Base-by-base conservation (phyloP, 495 filamentous ascomycete species). In the Penicillium pancosmium region DNA sequence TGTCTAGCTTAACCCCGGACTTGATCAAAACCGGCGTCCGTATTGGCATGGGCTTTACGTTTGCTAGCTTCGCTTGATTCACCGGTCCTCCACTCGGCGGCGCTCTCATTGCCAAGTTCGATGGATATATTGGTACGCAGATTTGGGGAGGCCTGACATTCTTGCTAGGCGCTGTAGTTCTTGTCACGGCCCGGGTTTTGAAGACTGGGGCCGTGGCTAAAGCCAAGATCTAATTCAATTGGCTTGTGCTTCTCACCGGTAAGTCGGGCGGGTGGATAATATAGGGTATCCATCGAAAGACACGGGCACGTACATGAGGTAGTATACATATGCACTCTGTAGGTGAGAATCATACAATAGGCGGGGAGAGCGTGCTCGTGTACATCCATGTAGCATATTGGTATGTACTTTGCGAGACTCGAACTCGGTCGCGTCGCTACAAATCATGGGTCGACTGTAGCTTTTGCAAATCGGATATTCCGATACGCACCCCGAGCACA, bases 31-130 rank as follows among this genome's bases (percentile, higher is more conserved):
- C 80, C 7, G 88, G 88, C 0, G 80, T 83, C 38, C 71, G 88
- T 13, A 85, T 90, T 74, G 89, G 90, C 3, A 91, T 91, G 87
- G 77, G 85, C 4, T 89, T 91, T 54, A 86, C 77, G 4, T 81
- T 90, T 54, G 75, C 85, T 18, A 85, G 82, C 55, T 83, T 92
- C 61, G 86, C 88, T 0, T 79, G 73, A 41, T 68, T 92, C 52
- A 88, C 86, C 12, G 88, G 89, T 0, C 79, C 87, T n/a, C 88
- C 89, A 2, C 80, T 92, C 43, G 85, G 82, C 0, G 90, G 88
- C 0, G 76, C 74, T 4, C 57, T 86, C 41, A 77, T 86, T 21
- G 64, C 78, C 64, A 65, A 64, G 4, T 54, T 52, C 40, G 59
- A 64, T 19, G 78, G 84, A 0, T 88, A 82, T 71, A 64, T 76